Percentiles rank a stretch among this genome's conserved stretches.
phyloP scores from a whole-genome alignment of 352 stramenopile genomes.

The Phytophthora chlamydospora region DNA sequence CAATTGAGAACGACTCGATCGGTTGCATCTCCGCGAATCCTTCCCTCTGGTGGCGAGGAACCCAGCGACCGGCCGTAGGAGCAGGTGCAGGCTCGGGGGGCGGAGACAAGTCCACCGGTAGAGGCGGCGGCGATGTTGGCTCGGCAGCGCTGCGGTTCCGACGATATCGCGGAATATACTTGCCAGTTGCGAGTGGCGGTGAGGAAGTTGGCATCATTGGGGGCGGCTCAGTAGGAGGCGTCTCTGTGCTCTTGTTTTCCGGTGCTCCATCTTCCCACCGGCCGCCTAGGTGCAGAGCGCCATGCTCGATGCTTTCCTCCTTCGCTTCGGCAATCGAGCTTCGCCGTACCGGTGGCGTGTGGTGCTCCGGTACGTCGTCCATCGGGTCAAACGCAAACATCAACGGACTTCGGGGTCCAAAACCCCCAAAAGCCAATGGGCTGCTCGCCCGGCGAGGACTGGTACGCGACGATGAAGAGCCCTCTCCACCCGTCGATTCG shows the following conservation, averaged over 20 bases:
- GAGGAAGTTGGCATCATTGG: constrained; percentile 60
- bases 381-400: constrained; percentile 85
- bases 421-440: constrained; percentile 55
- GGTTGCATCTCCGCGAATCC: constrained; percentile 53
- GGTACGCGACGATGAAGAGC: constrained; percentile 41
- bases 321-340: constrained; percentile 26
- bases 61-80: constrained; percentile 51
- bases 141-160: constrained; percentile 65
- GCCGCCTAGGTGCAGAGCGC: constrained; percentile 35
- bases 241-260: constrained; percentile 23
- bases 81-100: constrained; percentile 45
- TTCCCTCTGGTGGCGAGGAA: constrained; percentile 62
- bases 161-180: constrained; percentile 78
- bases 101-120: constrained; percentile 42
- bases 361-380: constrained; percentile 59
- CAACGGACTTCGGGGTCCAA: constrained; percentile 71
- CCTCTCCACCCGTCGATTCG: constrained; percentile 50
- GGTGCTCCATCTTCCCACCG: constrained; percentile 16
- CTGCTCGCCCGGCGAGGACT: constrained; percentile 67
- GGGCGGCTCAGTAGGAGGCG: constrained; percentile 25
- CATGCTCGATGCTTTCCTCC: constrained; percentile 38
- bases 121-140: constrained; percentile 42
- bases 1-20: constrained; percentile 54
- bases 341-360: constrained; percentile 20
- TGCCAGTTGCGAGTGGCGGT: constrained; percentile 60